Conservation (phyloP, 2,329 filamentous ascomycete species). For the Stagonosporopsis tanaceti region DNA sequence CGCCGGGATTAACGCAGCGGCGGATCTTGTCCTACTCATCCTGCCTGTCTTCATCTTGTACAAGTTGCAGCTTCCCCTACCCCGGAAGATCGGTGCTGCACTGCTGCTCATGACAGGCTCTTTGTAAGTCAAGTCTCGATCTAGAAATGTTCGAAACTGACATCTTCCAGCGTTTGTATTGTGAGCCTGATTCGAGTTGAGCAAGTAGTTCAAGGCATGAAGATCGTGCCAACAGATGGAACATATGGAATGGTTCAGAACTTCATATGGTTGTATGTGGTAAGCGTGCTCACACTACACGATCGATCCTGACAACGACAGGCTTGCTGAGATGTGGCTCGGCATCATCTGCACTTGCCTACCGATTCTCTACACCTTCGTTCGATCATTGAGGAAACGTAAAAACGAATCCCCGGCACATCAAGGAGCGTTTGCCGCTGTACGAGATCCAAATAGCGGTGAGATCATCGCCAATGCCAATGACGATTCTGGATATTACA, state of each 20-base stretch:
- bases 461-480: too few relatives aligned
- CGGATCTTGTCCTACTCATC: constrained; percentile 24
- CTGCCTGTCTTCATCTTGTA: constrained; percentile 31
- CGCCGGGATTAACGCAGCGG: constrained; percentile 25
- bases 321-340: constrained; percentile 28
- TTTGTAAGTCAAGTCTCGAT: constrained; percentile 15
- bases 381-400: too few relatives aligned
- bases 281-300: too few relatives aligned
- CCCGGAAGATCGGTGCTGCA: constrained; percentile 27
- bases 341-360: constrained; percentile 28
- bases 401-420: too few relatives aligned
- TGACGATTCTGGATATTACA: too few relatives aligned
- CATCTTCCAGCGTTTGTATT: constrained; percentile 19
- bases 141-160: constrained; percentile 2
- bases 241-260: constrained; percentile 27
- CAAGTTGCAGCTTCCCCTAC: constrained; percentile 24
- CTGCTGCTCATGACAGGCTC: constrained; percentile 27
- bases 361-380: background rate
- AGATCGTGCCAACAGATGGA: constrained; percentile 16
- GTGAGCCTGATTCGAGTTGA: constrained; percentile 27
- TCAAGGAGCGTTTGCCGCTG: too few relatives aligned
- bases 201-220: constrained; percentile 19
- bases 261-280: constrained; percentile 29
- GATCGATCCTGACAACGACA: constrained; percentile 5
- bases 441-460: too few relatives aligned